Base-by-base conservation (phyloP, 768 basidiomycete species). In the Pulveroboletus ravenelii region DNA sequence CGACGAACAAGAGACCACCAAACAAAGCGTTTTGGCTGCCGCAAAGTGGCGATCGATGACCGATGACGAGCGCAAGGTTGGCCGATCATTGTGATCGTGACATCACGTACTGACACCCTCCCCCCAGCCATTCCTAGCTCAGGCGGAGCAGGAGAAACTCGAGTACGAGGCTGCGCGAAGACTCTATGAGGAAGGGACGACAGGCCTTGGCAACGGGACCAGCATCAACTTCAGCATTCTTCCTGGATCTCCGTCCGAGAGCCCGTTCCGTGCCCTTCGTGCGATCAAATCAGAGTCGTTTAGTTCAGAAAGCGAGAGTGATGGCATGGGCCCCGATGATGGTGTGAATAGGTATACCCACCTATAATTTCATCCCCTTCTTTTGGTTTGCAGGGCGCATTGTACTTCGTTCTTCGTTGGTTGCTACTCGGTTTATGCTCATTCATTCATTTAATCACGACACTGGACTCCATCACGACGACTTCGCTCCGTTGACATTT, bases 141-240 rank as follows among this genome's bases (percentile, higher is more conserved):
- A 92, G 68, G 93, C 93, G 13, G 93, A 95, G 67, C 87, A 90
- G 65, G 93, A 95, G 78, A 95, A 95, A 73, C 82, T 91, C 72
- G 87, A 92, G 59, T 95, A 95, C 68, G 91, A 94, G 63, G 78
- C 82, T 31, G 88, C 91, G 32, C 77, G 89, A 40, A 80, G 88
- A 67, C 58, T 91, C 43, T 96, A 96, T 62, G 93, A 96, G 66
- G 89, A 93, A 61, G 88, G 87, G 47, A 77, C 84, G 18, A 76
- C 79, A 10, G 82, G 77, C 10, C 78, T 82, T 58, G 80, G 79
- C 13, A 78, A 79, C 25, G 81, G 79, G 9, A 80, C 81, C 13
- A 87, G 78, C 65, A 88, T 90, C 77, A 89, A 87, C 65, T 90
- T 90, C 64, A 87, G 85, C 68, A 84, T 89, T 65, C 74, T 89